Conservation (phyloP, 2,329 filamentous ascomycete species). For the Pyricularia pennisetigena region DNA sequence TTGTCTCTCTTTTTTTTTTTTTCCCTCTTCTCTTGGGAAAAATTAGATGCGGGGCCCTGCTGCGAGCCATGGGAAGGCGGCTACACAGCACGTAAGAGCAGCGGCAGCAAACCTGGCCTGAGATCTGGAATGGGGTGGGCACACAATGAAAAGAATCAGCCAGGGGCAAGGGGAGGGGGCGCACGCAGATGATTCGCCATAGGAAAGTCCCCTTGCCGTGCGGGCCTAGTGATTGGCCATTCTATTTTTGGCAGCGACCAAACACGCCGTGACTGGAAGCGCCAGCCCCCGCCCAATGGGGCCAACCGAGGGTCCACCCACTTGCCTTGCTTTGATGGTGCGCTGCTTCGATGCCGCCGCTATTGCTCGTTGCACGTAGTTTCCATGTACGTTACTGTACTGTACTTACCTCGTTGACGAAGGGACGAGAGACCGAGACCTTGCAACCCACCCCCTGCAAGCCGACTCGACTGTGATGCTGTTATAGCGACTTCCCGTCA, state of each 20-base stretch:
- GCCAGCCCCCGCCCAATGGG: neutral
- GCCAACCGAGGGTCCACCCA: neutral
- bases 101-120: neutral
- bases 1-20: neutral
- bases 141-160: neutral
- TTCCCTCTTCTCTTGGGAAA: neutral
- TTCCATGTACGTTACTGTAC: neutral
- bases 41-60: neutral
- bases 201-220: neutral
- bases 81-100: neutral
- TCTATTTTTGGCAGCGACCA: neutral
- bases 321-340: neutral
- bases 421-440: neutral
- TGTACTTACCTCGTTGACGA: neutral
- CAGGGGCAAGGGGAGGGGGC: neutral
- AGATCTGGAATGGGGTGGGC: neutral
- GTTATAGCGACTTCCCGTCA: neutral
- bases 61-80: neutral
- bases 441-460: neutral
- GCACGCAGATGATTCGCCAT: neutral
- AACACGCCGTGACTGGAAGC: neutral
- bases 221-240: neutral
- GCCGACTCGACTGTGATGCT: neutral
- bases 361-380: neutral
- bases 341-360: neutral